These are phyloP conservation scores for Leptodontidium sp. DNA, from an alignment of 2,329 filamentous ascomycete species.

Conservation along the genomic window DNA sequence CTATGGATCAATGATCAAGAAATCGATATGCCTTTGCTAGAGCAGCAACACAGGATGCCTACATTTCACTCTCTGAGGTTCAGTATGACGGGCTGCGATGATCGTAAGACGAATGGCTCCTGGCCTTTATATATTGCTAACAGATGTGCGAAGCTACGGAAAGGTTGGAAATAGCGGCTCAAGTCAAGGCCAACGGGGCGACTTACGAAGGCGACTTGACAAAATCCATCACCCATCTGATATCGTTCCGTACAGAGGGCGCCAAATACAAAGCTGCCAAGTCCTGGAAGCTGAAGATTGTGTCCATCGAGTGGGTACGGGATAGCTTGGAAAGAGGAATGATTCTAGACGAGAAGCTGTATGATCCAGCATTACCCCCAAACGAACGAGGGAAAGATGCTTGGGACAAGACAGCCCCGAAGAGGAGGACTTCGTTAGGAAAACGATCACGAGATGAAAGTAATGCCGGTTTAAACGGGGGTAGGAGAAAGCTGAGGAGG, in stretches of 20 bases:
- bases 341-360: slow-evolving; percentile 87
- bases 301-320: slow-evolving; percentile 84
- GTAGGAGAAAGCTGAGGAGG: slow-evolving; percentile 83
- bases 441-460: slow-evolving; percentile 66
- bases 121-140: slow-evolving; percentile 40
- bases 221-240: slow-evolving; percentile 84
- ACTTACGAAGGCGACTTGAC: slow-evolving; percentile 88
- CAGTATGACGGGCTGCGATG: slow-evolving; percentile 75
- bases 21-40: slow-evolving; percentile 75
- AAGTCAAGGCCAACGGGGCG: slow-evolving; percentile 75
- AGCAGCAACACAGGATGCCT: slow-evolving; percentile 70
- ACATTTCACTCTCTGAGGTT: slow-evolving; percentile 70
- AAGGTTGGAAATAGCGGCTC: slow-evolving; percentile 73
- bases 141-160: slow-evolving; percentile 59
- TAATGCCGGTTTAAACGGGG: slow-evolving; percentile 57
- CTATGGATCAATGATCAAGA: slow-evolving; percentile 83
- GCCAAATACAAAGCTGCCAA: slow-evolving; percentile 92
- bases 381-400: slow-evolving; percentile 81
- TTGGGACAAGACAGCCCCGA: slow-evolving; percentile 66
- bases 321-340: slow-evolving; percentile 87
- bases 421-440: slow-evolving; percentile 57
- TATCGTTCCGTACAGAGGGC: slow-evolving; percentile 80
- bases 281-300: slow-evolving; percentile 80
- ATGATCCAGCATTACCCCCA: slow-evolving; percentile 75
- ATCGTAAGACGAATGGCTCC: slow-evolving; percentile 59